Base-by-base conservation (phyloP, 306 rosid genomes). In the Pterocarpus santalinus region DNA sequence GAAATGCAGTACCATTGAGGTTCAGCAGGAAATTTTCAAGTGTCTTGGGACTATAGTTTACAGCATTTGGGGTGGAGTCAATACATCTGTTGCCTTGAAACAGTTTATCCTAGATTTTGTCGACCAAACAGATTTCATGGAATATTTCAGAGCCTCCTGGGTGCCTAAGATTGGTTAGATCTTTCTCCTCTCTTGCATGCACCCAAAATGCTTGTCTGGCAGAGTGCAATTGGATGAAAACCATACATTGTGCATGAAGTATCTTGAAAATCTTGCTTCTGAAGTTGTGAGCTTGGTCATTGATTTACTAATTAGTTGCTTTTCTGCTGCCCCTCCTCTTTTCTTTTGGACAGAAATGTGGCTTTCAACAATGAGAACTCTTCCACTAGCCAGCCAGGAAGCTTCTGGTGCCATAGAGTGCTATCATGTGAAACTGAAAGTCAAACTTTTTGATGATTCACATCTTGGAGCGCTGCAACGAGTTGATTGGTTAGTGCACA, bases 401-500 rank as follows among this genome's bases (percentile, higher is more conserved):
- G 91, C 97, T 68, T 95, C 97, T 76, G 92, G 99, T 84, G 99
- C 98, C 76, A 85, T 95, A 58, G 98, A 93, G 83, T 88, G 97
- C 73, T 93, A 95, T 80, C 96, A 93, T 74, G 88, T 91, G 82
- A 93, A 93, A 79, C 87, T 93, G 84, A 95, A 95, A 81, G 90
- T 89, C 77, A 93, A 91, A 79, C 90, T 95, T 75, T 95, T 95
- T 65, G 97, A 95, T 58, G 97, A 95, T 90, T 89, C 99, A 2
- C 97, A 95, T 89, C 94, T 95, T 38, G 95, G 99, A 81, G 97
- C 97, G 4, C 85, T 93, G 46, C 95, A 89, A 86, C 89, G 99
- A 86, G 97, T 93, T 13, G 99, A 95, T 83, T 95, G 99, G 97
- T 86, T 91, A 67, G 99, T 91, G 56, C 97, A 95, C 89, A 92